Evolutionary conservation across 768 basidiomycete genomes (phyloP).

Genomic region (Lactarius evosmus): DNA sequence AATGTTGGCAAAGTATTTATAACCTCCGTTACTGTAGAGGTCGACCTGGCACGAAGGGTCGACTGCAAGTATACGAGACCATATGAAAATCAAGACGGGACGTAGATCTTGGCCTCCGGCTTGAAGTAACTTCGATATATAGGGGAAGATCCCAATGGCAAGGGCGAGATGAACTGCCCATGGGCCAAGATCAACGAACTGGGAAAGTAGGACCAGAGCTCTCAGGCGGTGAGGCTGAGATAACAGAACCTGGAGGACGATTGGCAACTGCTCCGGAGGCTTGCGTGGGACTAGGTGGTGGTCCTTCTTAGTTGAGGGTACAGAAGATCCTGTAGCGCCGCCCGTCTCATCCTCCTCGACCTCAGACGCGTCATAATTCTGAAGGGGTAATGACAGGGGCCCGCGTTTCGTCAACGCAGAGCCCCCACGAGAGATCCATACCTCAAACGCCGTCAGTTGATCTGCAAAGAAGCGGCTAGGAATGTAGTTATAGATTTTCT

Average conservation of each 20-base stretch:
- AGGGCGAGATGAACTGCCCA: constrained; percentile 98
- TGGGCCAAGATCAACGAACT: constrained; percentile 96
- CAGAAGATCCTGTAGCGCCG: constrained; percentile 12
- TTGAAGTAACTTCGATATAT: constrained; percentile 93
- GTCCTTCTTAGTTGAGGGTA: constrained; percentile 24
- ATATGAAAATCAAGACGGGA: constrained; percentile 97
- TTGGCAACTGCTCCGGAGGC: constrained; percentile 95
- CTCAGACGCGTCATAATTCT: constrained; percentile 36
- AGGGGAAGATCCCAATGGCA: constrained; percentile 97
- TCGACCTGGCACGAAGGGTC: constrained; percentile 91
- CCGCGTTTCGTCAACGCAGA: constrained; percentile 78
- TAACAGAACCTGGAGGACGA: constrained; percentile 94
- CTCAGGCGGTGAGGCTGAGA: constrained; percentile 95
- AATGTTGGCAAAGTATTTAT: constrained; percentile 81
- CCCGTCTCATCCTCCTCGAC: constrained; percentile 34
- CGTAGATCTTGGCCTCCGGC: constrained; percentile 94
- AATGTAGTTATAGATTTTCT: constrained; percentile 66
- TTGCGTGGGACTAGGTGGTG: constrained; percentile 75
- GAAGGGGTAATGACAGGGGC: constrained; percentile 64
- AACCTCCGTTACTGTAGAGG: constrained; percentile 77
- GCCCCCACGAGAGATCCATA: constrained; percentile 95
- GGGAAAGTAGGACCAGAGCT: constrained; percentile 91
- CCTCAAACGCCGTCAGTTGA: constrained; percentile 94
- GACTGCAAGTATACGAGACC: constrained; percentile 97
- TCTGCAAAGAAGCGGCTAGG: constrained; percentile 94